phyloP scores from a whole-genome alignment of 225 moss, liverwort and hornwort species.

The Takakia lepidozioides region DNA sequence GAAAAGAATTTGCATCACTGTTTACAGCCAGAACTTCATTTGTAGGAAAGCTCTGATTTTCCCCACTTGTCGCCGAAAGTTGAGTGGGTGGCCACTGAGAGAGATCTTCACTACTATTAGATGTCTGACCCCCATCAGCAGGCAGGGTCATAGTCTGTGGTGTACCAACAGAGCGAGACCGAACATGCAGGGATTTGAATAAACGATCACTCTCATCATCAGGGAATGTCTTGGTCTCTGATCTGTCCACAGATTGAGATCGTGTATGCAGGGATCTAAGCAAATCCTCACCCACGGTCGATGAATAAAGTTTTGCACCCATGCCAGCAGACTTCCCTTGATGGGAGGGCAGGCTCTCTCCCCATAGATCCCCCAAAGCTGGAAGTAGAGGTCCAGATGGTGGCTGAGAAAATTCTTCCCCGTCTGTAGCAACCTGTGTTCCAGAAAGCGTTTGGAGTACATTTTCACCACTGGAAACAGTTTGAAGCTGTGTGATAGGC shows the following conservation, averaged over 20 bases:
- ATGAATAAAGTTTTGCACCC: too few relatives aligned
- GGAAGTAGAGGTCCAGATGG: constrained; percentile 9
- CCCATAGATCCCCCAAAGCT: constrained; percentile 11
- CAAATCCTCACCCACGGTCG: constrained; percentile 13
- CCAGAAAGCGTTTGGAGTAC: constrained; percentile 8
- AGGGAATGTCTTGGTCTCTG: constrained; percentile 8
- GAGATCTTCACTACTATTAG: too few relatives aligned
- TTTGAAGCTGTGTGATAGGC: constrained; percentile 15
- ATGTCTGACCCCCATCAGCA: too few relatives aligned
- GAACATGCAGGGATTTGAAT: too few relatives aligned
- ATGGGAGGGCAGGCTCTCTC: constrained; percentile 20
- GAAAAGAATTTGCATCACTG: too few relatives aligned
- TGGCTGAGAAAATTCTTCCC: constrained; percentile 19
- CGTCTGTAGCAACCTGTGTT: constrained; percentile 15
- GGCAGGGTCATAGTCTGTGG: too few relatives aligned
- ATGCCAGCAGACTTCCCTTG: too few relatives aligned
- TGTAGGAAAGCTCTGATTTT: too few relatives aligned
- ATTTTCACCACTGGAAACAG: constrained; percentile 10
- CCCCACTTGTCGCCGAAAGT: too few relatives aligned
- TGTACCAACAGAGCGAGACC: too few relatives aligned
- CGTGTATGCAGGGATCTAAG: constrained; percentile 16
- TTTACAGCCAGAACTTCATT: too few relatives aligned
- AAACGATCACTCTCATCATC: constrained; percentile 21
- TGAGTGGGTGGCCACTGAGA: too few relatives aligned
- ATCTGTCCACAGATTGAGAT: constrained; percentile 28